Base-by-base conservation (phyloP, 2,329 filamentous ascomycete genomes). In the Fusarium tanahbumbuense region DNA sequence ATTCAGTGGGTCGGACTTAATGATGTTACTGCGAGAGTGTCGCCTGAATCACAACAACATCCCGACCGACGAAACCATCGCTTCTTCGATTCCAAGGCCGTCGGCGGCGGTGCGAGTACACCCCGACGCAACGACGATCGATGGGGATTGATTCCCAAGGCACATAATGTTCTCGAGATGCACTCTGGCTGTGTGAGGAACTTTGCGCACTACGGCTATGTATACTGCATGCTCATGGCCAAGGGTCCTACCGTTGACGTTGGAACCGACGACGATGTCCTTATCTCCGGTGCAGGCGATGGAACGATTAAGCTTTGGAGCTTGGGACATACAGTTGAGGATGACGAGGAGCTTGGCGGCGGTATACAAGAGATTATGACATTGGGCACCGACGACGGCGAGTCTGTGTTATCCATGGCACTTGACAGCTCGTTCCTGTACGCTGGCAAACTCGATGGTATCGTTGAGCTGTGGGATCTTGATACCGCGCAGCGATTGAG, bases 271-370 rank as follows among this genome's bases (percentile, higher is more conserved):
- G 89, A 92, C 27, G 94, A 98, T 73, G 89, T 97, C 2, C 79
- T 99, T 40, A 89, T 99, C 32, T 97, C 95, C 0, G 96, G 94
- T 11, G 94, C 93, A 37, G 97, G 96, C 32, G 96, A 98, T 76
- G 97, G 96, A 1, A 93, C 92, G 0, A 94, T 99, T 77, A 97
- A 97, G 80, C 80, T 98, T n/a, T 99, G 96, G 96, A 88, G 87
- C 56, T 85, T 97, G 18, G 81, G 71, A 5, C 73, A 74, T n/a
- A 71, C 76, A 9, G 70, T 54, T 5, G 68, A 74, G 10, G 77
- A 76, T 11, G 80, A 81, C 4, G 82, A 83, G 15, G 81, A 82
- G 8, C 78, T 88, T n/a, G 81, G 86, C 11, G 81, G 87, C 12
- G 88, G 87, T 0, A 91, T 96, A 6, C 82, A 88, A 30, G 90